A percentile compares a stretch with the other conserved stretches of the same genome.
phyloP scores from a whole-genome alignment of 139 green algal genomes.

The Haematococcus lacustris region DNA sequence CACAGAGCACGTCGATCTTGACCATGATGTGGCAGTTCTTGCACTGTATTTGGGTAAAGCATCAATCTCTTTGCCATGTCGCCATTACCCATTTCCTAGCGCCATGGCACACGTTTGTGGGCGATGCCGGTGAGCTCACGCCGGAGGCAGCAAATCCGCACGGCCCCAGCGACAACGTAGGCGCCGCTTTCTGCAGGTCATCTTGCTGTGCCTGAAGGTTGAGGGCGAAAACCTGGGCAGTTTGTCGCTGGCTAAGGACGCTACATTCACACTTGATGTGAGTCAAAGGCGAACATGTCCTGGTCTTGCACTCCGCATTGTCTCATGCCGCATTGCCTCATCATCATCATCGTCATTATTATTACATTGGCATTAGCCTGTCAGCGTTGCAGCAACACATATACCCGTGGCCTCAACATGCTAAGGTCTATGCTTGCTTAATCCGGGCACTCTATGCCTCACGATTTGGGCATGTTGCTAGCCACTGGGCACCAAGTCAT shows the following conservation, averaged over 20 bases:
- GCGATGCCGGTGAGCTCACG: too few relatives aligned
- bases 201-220: slow-evolving; percentile 3
- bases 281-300: not conserved
- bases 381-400: not conserved
- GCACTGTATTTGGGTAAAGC: too few relatives aligned
- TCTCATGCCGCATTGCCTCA: not conserved
- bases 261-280: not conserved
- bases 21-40: too few relatives aligned
- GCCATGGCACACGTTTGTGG: too few relatives aligned
- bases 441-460: not conserved
- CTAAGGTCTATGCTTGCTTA: not conserved
- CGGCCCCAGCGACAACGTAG: too few relatives aligned
- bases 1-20: too few relatives aligned
- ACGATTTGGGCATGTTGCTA: not conserved
- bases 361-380: not conserved
- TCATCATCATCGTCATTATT: not conserved
- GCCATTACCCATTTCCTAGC: too few relatives aligned
- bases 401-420: not conserved
- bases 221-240: slow-evolving; percentile 5
- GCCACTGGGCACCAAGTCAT: not conserved
- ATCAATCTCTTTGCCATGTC: too few relatives aligned
- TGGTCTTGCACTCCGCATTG: not conserved
- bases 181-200: too few relatives aligned
- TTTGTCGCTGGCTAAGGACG: not conserved
- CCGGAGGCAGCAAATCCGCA: too few relatives aligned